Evolutionary conservation across 495 filamentous ascomycete species (phyloP), one percentile per base, ranked within the genome.

Genomic region (Xanthoparmelia taractica): DNA sequence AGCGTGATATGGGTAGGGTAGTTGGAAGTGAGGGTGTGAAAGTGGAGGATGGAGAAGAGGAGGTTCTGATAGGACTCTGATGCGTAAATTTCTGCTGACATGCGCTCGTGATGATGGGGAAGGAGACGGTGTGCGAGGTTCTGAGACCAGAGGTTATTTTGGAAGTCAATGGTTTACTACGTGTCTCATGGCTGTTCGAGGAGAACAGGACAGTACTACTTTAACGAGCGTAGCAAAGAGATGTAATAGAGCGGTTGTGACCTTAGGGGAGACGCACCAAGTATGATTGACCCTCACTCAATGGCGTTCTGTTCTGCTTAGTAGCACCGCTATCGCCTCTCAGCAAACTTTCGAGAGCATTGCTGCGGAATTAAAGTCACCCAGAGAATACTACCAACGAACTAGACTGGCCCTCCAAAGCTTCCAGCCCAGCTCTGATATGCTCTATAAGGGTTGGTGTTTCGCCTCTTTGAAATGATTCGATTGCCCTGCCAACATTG

Each of bases 11-110:
- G 72, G 18, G 41, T 43, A 0, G 86, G 85, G 75, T 63, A 67
- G 13, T 18, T 38, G 43, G 47, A 15, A 36, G 65, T 34, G 59
- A 67, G n/a, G 54, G 47, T 13, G 75, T 78, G 80, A 71, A 91
- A 92, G 27, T 73, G 72, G 8, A 85, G 64, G 12, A 92, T 67
- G 5, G 87, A 87, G 66, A 91, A 89, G 25, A 92, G 71, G 17
- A 92, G 73, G 66, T 94, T 95, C 63, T 87, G 82, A 68, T 88
- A 90, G 6, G 87, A 91, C 67, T 95, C 90, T n/a, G 87, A 80
- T 1, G 90, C 88, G 58, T 80, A 76, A 15, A 80, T 75, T 68
- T 94, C 90, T 8, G 83, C 69, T 10, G 78, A 69, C 47, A 86
- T 74, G 45, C 75, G 67, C 59, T 29, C 18, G 31, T 33, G 61